Conservation (phyloP, 2,329 filamentous ascomycete species). For the Pyrenochaeta sp. region DNA sequence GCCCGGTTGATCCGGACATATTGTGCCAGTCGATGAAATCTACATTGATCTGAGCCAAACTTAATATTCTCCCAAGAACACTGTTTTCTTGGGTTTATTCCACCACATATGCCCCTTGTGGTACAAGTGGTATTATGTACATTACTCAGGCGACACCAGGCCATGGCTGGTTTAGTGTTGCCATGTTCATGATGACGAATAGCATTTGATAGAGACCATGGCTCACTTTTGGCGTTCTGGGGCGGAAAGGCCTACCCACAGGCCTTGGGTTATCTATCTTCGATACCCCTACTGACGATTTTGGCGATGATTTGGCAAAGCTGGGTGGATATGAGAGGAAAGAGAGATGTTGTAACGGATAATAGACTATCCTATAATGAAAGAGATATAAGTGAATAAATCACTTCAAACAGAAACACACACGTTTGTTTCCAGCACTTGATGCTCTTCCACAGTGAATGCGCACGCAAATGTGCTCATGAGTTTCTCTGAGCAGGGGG, state of each 20-base stretch:
- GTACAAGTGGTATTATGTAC: conserved; percentile 20
- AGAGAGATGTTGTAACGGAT: not conserved
- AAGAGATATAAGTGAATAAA: too few relatives aligned
- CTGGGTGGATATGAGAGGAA: not conserved
- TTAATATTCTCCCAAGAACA: conserved; percentile 11
- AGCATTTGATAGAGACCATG: conserved; percentile 15
- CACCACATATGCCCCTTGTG: not conserved
- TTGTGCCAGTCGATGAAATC: conserved; percentile 37
- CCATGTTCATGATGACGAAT: conserved; percentile 28
- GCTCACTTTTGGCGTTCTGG: conserved; percentile 16
- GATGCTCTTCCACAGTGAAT: too few relatives aligned
- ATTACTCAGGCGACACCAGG: conserved; percentile 2
- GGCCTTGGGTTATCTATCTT: conserved; percentile 1
- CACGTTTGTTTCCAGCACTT: too few relatives aligned
- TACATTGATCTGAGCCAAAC: not conserved
- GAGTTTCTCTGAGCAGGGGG: too few relatives aligned
- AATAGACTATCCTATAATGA: not conserved
- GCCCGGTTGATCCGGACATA: conserved; percentile 66
- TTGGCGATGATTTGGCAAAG: too few relatives aligned
- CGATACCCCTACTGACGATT: conserved; percentile 12
- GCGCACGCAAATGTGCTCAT: too few relatives aligned
- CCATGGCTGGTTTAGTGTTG: conserved; percentile 10
- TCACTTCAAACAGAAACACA: too few relatives aligned
- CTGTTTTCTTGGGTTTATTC: conserved; percentile 16
- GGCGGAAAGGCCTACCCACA: not conserved